Evolutionary conservation across 352 stramenopile genomes (phyloP).

Genomic region (Saprolegnia diclina): DNA sequence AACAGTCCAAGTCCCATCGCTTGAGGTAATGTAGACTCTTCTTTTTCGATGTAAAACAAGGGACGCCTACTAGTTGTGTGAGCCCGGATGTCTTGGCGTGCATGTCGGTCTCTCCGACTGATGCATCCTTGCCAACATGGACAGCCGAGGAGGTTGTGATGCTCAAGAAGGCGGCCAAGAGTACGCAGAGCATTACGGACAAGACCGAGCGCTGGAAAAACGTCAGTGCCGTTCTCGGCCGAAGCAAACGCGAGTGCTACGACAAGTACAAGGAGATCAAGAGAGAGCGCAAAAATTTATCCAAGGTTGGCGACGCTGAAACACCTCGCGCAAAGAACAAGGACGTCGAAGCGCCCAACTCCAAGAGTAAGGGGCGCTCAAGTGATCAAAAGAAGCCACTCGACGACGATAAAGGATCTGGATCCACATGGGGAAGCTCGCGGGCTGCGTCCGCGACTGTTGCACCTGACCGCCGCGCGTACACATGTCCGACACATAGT

Average conservation of each 20-base stretch:
- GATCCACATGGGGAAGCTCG: conserved; percentile 17
- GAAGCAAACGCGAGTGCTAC: conserved; percentile 79
- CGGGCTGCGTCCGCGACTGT: background rate
- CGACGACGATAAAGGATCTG: conserved; percentile 28
- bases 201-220: conserved; percentile 71
- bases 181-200: conserved; percentile 48
- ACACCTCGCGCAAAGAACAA: background rate
- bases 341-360: background rate
- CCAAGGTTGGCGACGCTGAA: background rate
- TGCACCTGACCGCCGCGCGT: background rate
- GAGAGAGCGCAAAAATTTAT: conserved; percentile 41
- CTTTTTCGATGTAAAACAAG: background rate
- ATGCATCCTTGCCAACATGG: conserved; percentile 35
- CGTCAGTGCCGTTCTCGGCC: conserved; percentile 41
- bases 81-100: background rate
- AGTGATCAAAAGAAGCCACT: background rate
- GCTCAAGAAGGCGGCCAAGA: conserved; percentile 71
- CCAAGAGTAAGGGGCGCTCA: background rate
- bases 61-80: background rate
- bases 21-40: conserved; percentile 8
- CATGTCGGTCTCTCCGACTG: background rate
- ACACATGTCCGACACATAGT: background rate
- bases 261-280: conserved; percentile 83
- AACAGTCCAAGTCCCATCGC: conserved; percentile 17
- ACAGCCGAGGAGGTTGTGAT: conserved; percentile 47